Evolutionary conservation across 1,284 basidiomycete species (phyloP).

Genomic region (Xerocomus nothofagi): DNA sequence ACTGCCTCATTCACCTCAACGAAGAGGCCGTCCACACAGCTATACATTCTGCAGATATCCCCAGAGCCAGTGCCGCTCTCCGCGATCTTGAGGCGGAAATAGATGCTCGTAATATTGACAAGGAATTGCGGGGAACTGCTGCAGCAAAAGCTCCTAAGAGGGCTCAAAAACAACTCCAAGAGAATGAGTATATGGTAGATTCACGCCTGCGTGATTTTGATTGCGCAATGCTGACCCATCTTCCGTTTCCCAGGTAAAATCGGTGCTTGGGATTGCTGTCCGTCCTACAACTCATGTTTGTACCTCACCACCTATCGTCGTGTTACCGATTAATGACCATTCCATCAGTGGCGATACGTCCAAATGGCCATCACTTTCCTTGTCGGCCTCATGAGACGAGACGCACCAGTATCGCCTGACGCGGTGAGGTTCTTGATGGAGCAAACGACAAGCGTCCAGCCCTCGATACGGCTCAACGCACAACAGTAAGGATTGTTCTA

Average conservation of each 20-base stretch:
- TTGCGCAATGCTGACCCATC: slow-evolving; percentile 6
- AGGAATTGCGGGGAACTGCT: slow-evolving; percentile 45
- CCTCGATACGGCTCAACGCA: slow-evolving; percentile 72
- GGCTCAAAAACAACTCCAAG: slow-evolving; percentile 42
- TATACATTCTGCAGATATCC: slow-evolving; percentile 50
- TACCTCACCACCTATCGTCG: slow-evolving; percentile 1
- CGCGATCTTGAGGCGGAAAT: slow-evolving; percentile 52
- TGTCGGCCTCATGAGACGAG: slow-evolving; percentile 72
- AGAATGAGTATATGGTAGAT: slow-evolving; percentile 52
- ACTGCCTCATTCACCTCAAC: slow-evolving; percentile 57
- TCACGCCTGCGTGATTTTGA: background rate
- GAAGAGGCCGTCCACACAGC: slow-evolving; percentile 66
- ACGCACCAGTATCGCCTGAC: slow-evolving; percentile 63
- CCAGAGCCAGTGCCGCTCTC: slow-evolving; percentile 47
- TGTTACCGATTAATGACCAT: slow-evolving; percentile 4
- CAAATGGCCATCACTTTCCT: slow-evolving; percentile 79
- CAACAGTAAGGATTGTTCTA: slow-evolving; percentile 53
- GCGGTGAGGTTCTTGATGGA: slow-evolving; percentile 70
- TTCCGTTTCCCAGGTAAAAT: slow-evolving; percentile 46
- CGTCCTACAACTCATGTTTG: slow-evolving; percentile 72
- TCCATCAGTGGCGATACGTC: slow-evolving; percentile 82
- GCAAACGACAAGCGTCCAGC: slow-evolving; percentile 76
- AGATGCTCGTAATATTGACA: slow-evolving; percentile 42
- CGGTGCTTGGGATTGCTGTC: slow-evolving; percentile 68
- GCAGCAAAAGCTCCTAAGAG: slow-evolving; percentile 43